Base-by-base conservation (phyloP, 257 asterid species). In the Craterostigma plantagineum region DNA sequence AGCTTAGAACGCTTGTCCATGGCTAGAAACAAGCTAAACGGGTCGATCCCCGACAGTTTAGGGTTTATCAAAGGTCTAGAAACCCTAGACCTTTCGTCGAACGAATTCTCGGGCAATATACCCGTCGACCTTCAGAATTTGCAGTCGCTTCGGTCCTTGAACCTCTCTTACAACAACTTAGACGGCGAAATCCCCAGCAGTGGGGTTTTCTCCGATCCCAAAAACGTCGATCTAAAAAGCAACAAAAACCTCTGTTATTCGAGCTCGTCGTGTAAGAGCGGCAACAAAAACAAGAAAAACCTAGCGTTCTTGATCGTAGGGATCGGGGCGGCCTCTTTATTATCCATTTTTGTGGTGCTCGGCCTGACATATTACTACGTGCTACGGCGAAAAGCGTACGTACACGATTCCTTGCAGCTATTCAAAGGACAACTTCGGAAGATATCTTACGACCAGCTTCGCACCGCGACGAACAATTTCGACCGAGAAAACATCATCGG, bases 71-170 rank as follows among this genome's bases (percentile, higher is more conserved):
- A 39, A 50, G 81, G 81, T 8, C 45, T 77, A 57, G 81, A 66
- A 53, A 59, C 38, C 36, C 73, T 74, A 4, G 81, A 74, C 46
- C 63, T 78, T 48, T 74, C 85, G 14, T 62, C 72, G 1, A 79
- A 79, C 56, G 61, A 61, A 12, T 59, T 75, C 30, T 64, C 70
- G 0, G 69, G 72, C 7, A 5, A 3, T 16, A 64, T 73, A 33
- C 91, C 84, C 1, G 18, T 23, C n/a, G 56, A 41, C 11, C 63
- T 76, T 15, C 48, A 62, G 41, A 45, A 63, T 4, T 44, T 69
- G 49, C 41, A 38, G 43, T 68, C 61, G 1, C 63, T 77, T 4
- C 60, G 56, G 27, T 36, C 51, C 35, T 43, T 75, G 56, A 70
- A 75, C 34, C 73, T 75, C 27, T 78, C 87, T 13, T 60, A 48